Conservation (phyloP, 805 yeast species). For the Cyberlindnera mycetangii region DNA sequence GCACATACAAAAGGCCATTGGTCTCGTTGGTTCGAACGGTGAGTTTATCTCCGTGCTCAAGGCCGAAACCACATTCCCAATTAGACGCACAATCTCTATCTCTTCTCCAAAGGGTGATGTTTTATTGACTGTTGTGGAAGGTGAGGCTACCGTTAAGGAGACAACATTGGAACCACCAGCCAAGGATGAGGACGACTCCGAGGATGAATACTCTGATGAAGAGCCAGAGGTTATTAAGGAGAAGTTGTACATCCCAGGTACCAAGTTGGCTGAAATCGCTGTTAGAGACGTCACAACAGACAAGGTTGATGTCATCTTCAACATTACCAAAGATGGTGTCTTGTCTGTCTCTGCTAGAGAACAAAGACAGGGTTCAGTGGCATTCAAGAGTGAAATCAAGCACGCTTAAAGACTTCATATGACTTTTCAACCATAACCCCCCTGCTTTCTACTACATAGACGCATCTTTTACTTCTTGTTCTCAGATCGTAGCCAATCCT, state of each 20-base stretch:
- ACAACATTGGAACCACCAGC: slow-evolving; percentile 67
- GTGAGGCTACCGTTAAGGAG: slow-evolving; percentile 79
- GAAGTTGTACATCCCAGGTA: slow-evolving; percentile 70
- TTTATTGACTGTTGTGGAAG: slow-evolving; percentile 75
- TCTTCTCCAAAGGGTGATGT: slow-evolving; percentile 60
- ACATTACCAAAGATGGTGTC: slow-evolving; percentile 58
- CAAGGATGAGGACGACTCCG: slow-evolving; percentile 50
- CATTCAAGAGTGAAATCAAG: slow-evolving; percentile 50
- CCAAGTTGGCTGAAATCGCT: slow-evolving; percentile 73
- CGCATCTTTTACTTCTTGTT: neutral
- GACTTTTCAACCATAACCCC: too few species aligned
- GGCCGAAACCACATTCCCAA: slow-evolving; percentile 87
- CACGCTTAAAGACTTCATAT: slow-evolving; percentile 1
- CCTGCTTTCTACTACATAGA: neutral
- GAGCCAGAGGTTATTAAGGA: slow-evolving; percentile 87
- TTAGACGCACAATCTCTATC: slow-evolving; percentile 69
- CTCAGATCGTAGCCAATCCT: neutral
- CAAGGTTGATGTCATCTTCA: slow-evolving; percentile 58
- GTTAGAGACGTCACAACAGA: slow-evolving; percentile 66
- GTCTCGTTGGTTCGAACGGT: slow-evolving; percentile 73
- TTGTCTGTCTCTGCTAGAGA: slow-evolving; percentile 62
- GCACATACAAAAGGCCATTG: slow-evolving; percentile 81
- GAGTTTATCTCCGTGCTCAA: slow-evolving; percentile 70
- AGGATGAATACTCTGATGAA: slow-evolving; percentile 62
- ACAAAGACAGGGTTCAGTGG: slow-evolving; percentile 54